Percentiles rank a stretch among this genome's conserved stretches.
Conservation (phyloP, 2,329 filamentous ascomycete genomes). For the Aspergillus terreus region DNA sequence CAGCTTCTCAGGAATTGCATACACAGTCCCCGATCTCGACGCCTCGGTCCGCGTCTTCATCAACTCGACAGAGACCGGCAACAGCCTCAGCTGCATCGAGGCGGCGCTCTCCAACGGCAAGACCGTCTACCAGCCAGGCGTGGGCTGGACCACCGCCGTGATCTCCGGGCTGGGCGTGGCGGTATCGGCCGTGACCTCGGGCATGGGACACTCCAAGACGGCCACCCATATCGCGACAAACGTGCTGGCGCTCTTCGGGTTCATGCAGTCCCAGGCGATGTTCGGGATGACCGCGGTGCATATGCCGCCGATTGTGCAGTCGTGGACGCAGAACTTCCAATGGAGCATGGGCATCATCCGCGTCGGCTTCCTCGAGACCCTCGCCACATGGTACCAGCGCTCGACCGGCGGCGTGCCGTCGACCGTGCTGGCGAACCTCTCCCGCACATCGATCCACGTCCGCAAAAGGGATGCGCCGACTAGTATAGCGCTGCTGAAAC, state of each 20-base stretch:
- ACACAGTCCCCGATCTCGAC: constrained; percentile 85
- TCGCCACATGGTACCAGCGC: constrained; percentile 93
- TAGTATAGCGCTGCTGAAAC: constrained; percentile 19
- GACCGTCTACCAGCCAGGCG: constrained; percentile 80
- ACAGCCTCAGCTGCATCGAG: constrained; percentile 78
- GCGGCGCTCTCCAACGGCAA: constrained; percentile 85
- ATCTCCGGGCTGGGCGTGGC: constrained; percentile 79
- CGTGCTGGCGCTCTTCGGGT: constrained; percentile 83
- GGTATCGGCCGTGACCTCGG: constrained; percentile 81
- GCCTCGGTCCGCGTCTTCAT: constrained; percentile 77
- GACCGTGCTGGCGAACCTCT: constrained; percentile 69
- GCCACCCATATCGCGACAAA: constrained; percentile 91
- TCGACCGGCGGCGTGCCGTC: constrained; percentile 82
- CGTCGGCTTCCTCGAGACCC: constrained; percentile 76
- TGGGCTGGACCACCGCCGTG: constrained; percentile 84
- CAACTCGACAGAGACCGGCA: constrained; percentile 61
- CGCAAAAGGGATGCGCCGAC: constrained; percentile 53
- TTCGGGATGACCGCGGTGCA: constrained; percentile 78
- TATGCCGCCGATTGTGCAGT: constrained; percentile 79
- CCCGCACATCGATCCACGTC: constrained; percentile 73
- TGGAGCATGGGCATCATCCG: constrained; percentile 96
- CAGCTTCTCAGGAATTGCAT: constrained; percentile 64
- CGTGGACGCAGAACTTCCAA: constrained; percentile 96
- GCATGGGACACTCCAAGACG: constrained; percentile 85
- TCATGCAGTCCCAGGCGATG: constrained; percentile 91